These are phyloP conservation scores for Nymphaea colorata DNA, from an alignment of 164 flowering plant species.

Conservation along the genomic window DNA sequence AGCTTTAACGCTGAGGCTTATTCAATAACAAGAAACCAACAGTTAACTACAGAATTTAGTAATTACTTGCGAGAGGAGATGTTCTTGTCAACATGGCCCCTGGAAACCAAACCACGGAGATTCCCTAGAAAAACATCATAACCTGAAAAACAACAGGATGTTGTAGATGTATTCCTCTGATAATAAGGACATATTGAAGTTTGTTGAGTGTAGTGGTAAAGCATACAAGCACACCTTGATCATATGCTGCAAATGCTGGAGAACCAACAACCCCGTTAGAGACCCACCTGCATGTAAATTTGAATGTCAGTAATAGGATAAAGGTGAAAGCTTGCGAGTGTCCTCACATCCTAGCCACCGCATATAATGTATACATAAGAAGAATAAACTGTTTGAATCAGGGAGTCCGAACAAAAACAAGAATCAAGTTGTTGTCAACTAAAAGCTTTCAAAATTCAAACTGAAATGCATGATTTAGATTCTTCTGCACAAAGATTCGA, in stretches of 20 bases:
- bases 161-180: not conserved
- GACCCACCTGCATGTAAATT: conserved; percentile 68
- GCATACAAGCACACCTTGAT: conserved; percentile 51
- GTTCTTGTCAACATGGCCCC: conserved; percentile 81
- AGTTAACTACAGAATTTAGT: not conserved
- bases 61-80: conserved; percentile 82
- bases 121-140: conserved; percentile 98
- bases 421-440: no score
- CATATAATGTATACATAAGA: no score
- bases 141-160: conserved; percentile 27
- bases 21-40: not conserved
- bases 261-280: conserved; percentile 98
- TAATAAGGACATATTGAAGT: no score
- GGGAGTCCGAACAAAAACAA: no score
- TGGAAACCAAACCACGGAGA: conserved; percentile 89
- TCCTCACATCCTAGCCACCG: no score
- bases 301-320: not conserved
- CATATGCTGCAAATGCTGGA: conserved; percentile 98
- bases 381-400: no score
- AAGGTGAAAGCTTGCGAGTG: no score
- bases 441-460: no score
- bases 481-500: no score
- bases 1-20: not conserved
- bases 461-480: no score
- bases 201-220: no score